Base-by-base conservation (phyloP, 176 grass and related monocot species). In the Neostapfia colusana region DNA sequence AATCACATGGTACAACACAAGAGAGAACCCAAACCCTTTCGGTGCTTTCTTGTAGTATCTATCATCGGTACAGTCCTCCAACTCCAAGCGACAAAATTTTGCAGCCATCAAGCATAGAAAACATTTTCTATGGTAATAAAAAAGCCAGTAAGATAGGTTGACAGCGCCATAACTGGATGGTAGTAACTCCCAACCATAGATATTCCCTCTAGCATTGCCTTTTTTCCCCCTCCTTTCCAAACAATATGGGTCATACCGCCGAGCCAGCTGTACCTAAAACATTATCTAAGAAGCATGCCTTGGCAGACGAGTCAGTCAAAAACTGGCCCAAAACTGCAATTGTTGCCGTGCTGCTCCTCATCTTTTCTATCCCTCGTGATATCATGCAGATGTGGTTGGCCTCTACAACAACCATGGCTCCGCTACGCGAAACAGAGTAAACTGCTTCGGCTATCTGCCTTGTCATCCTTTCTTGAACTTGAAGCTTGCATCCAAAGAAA, bases 391-490 rank as follows among this genome's bases (percentile, higher is more conserved):
- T 89, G 31, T 99, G 96, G 45, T 95, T 86, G 9, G 96, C 96
- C 83, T 99, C 96, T 18, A 99, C 87, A 85, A 95, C 92, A 16
- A 95, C 83, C 48, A 93, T 84, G 50, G 83, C 96, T 63, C 96
- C 96, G 36, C 31, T 51, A 5, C 60, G 79, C 0, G 74, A 86
- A 51, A 81, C 65, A 3, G 79, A 82, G 79, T 90, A 76, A 31
- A 95, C 87, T n/a, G 87, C 85, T 82, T 99, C 96, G 43, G 87
- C 95, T 90, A 99, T 90, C 79, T 99, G 96, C 63, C 92, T 89
- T 24, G 96, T 99, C 86, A 99, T 86, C 63, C 96, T 99, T 75
- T 99, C 96, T 80, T 99, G 96, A 60, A 99, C 96, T 70, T 95
- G 96, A 75, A 99, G 88, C 67, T 95, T 99, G 89, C 91, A 99